Percentiles rank a stretch among this genome's conserved stretches.
Conservation (phyloP, 2,329 filamentous ascomycete genomes). For the Microcyclospora tardicrescens region DNA sequence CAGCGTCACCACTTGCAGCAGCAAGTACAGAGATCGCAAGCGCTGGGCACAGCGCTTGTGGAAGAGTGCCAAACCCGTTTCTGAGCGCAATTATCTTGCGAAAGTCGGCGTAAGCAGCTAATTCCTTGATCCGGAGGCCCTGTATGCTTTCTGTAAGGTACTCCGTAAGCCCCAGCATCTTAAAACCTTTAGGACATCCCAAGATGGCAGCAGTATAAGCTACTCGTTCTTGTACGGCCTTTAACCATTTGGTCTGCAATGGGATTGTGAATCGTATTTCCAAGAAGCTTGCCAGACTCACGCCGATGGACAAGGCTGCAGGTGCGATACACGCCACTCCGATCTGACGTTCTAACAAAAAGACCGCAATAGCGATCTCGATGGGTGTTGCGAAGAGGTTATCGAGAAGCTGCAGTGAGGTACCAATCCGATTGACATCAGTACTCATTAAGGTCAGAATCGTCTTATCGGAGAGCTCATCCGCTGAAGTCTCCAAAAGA, state of each 20-base stretch:
- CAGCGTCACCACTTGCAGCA: no score
- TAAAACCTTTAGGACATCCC: constrained; percentile 8
- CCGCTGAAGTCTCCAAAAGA: constrained; percentile 3
- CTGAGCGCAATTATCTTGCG: constrained; percentile 10
- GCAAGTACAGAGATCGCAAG: no score
- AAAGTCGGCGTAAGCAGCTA: constrained; percentile 6
- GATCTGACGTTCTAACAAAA: constrained; percentile 9
- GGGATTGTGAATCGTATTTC: constrained; percentile 5
- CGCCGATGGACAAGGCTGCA: constrained; percentile 5
- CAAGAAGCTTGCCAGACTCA: constrained; percentile 8
- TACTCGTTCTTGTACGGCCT: constrained; percentile 7
- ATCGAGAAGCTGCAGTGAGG: constrained; percentile 6
- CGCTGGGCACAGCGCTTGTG: no score
- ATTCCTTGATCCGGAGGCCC: constrained; percentile 7
- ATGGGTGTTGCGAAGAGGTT: constrained; percentile 11
- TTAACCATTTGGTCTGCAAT: constrained; percentile 9
- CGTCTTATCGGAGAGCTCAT: constrained; percentile 5
- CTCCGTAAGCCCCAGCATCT: constrained; percentile 10
- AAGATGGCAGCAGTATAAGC: constrained; percentile 10
- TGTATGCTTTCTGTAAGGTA: constrained; percentile 9
- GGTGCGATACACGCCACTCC: constrained; percentile 11
- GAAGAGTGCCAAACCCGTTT: no score
- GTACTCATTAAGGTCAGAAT: constrained; percentile 12
- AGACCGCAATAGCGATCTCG: constrained; percentile 12
- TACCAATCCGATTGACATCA: constrained; percentile 8